Evolutionary conservation across 768 basidiomycete species (phyloP).

Genomic region (Boletus coccyginus): DNA sequence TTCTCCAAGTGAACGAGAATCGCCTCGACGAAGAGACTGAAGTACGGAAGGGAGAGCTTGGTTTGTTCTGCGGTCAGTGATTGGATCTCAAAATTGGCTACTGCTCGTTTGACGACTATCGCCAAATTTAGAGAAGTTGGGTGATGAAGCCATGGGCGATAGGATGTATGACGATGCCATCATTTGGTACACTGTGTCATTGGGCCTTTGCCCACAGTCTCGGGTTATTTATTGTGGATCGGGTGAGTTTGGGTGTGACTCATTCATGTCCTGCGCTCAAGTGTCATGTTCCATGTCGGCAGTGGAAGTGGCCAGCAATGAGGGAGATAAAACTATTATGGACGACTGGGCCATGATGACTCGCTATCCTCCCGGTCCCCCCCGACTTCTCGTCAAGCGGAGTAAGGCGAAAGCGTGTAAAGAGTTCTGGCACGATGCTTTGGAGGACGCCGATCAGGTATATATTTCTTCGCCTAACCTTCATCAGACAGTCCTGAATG

Average conservation of each 20-base stretch:
- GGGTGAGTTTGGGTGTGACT: neutral
- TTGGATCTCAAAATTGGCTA: neutral
- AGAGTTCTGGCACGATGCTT: neutral
- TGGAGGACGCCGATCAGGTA: neutral
- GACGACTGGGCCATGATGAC: neutral
- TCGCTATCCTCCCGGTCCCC: neutral
- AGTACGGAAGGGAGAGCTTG: neutral
- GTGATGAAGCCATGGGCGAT: slow-evolving; percentile 2
- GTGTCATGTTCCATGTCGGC: neutral
- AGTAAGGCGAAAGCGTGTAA: neutral
- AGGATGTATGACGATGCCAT: slow-evolving; percentile 1
- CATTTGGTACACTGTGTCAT: slow-evolving; percentile 13
- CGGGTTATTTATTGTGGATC: neutral
- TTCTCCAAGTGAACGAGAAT: neutral
- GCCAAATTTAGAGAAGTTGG: slow-evolving; percentile 7
- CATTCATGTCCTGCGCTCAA: neutral
- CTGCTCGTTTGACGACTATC: neutral
- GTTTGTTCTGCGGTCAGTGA: slow-evolving; percentile 11
- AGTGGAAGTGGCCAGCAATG: neutral
- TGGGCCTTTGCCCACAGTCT: neutral
- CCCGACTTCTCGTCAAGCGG: neutral
- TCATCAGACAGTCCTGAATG: neutral
- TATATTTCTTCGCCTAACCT: neutral
- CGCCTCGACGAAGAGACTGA: slow-evolving; percentile 8
- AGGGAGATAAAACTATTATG: neutral